Evolutionary conservation across 306 rosid genomes (phyloP).

Genomic region (Inga laurina): DNA sequence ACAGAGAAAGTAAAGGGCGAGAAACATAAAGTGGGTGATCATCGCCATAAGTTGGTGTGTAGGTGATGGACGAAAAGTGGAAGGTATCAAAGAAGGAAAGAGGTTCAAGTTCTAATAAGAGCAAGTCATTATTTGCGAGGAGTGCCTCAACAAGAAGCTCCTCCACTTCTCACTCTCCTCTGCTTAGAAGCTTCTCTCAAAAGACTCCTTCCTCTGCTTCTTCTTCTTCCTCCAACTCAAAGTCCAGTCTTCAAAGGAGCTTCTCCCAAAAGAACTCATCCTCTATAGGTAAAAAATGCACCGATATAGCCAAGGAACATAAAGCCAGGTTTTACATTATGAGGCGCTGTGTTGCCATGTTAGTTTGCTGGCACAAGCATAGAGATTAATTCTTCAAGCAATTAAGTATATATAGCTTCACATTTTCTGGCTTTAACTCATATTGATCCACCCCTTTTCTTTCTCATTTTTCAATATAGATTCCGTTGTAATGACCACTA

Average conservation of each 20-base stretch:
- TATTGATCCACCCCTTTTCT: constrained; percentile 26
- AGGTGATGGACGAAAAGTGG: constrained; percentile 80
- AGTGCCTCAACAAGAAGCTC: constrained; percentile 41
- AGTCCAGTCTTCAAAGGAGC: constrained; percentile 55
- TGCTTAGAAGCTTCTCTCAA: constrained; percentile 65
- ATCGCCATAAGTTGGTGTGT: background rate
- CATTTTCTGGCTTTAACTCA: constrained; percentile 37
- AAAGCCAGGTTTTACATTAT: constrained; percentile 95
- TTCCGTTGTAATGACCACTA: constrained; percentile 44
- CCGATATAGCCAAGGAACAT: constrained; percentile 81
- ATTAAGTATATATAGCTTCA: background rate
- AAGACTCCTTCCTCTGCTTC: constrained; percentile 32
- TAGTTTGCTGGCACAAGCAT: constrained; percentile 97
- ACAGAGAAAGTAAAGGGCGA: background rate
- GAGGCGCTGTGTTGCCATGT: constrained; percentile 93
- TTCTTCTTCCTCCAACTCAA: constrained; percentile 45
- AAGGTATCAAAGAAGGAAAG: constrained; percentile 75
- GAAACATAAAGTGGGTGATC: background rate
- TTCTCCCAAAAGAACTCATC: constrained; percentile 69
- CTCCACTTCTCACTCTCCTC: constrained; percentile 64
- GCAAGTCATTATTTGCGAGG: constrained; percentile 61
- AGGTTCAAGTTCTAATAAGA: constrained; percentile 34
- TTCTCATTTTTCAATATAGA: background rate
- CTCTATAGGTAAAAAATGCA: constrained; percentile 65
- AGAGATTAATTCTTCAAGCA: constrained; percentile 54